phyloP scores from a whole-genome alignment of 805 yeast species.

The Kodamaea fukazawae region DNA sequence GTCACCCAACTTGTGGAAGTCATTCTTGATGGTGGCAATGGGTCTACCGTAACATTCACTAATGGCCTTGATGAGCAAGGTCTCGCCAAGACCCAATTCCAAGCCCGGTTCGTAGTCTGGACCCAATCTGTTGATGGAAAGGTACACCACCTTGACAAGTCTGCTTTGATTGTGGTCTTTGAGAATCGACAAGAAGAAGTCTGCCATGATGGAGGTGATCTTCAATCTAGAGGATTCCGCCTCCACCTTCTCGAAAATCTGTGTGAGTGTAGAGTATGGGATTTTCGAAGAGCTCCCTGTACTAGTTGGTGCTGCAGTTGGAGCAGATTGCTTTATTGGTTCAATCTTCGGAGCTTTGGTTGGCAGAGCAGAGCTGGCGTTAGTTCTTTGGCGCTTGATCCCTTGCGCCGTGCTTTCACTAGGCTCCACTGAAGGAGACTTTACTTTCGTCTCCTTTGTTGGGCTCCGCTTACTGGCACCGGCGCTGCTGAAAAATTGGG shows the following conservation, averaged over 20 bases:
- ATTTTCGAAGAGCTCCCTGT: background rate
- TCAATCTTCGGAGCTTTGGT: too few species aligned
- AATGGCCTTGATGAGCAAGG: conserved; percentile 80
- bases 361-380: too few species aligned
- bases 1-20: conserved; percentile 81
- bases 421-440: background rate
- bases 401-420: background rate
- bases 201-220: conserved; percentile 71
- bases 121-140: conserved; percentile 84
- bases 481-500: conserved; percentile 25
- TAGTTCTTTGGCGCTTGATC: background rate
- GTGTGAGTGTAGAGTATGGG: conserved; percentile 44
- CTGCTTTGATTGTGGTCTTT: conserved; percentile 41
- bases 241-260: conserved; percentile 76
- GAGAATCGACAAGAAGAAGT: conserved; percentile 66
- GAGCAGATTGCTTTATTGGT: too few species aligned
- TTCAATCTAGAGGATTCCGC: conserved; percentile 78
- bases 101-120: conserved; percentile 92
- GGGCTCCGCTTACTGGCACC: conserved; percentile 3
- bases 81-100: conserved; percentile 92
- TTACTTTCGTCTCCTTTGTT: too few species aligned
- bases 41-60: conserved; percentile 88
- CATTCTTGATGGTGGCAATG: conserved; percentile 63
- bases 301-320: background rate
- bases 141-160: conserved; percentile 70